phyloP scores from a whole-genome alignment of 331 rosid genomes.

The Cucumis variabilis region DNA sequence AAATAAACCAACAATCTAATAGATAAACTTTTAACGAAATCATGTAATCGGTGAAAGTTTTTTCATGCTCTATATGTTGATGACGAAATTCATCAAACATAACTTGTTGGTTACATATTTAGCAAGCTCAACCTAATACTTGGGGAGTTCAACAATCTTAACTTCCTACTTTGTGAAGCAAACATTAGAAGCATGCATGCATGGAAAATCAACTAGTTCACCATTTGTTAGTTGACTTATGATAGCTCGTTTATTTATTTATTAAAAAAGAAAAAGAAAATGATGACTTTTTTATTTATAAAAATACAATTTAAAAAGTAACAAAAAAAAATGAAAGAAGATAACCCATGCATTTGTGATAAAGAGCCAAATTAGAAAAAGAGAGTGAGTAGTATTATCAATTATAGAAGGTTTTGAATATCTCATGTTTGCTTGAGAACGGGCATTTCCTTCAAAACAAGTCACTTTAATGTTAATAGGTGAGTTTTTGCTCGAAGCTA shows the following conservation, averaged over 20 bases:
- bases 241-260: neutral
- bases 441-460: neutral
- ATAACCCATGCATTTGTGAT: neutral
- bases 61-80: neutral
- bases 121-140: neutral
- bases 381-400: neutral
- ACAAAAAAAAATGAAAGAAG: neutral
- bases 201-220: neutral
- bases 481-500: slow-evolving; percentile 6
- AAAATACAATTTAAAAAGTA: neutral
- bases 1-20: neutral
- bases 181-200: neutral
- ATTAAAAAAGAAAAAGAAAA: neutral
- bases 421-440: slow-evolving; percentile 31
- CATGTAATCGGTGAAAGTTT: neutral
- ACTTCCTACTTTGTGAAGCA: neutral
- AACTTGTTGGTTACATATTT: neutral
- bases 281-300: neutral
- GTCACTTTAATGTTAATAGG: neutral
- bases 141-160: neutral
- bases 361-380: neutral
- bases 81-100: neutral
- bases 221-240: neutral
- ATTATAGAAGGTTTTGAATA: neutral
- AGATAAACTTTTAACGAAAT: neutral